phyloP scores from a whole-genome alignment of 2,329 filamentous ascomycete genomes.

The Triangularia setosa region DNA sequence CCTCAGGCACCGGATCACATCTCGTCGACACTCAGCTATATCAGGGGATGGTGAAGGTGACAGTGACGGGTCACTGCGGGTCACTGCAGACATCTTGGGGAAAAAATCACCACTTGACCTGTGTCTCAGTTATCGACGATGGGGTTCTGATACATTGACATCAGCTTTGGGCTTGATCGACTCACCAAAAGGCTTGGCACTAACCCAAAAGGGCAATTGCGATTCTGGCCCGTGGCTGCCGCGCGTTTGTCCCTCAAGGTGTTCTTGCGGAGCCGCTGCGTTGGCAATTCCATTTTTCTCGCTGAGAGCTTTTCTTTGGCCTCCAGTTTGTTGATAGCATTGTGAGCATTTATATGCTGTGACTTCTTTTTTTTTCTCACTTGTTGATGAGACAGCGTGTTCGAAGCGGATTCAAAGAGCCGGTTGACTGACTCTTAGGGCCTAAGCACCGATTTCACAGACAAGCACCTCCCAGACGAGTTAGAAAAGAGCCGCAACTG shows the following conservation, averaged over 20 bases:
- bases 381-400: background rate
- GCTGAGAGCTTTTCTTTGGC: background rate
- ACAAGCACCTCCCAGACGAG: background rate
- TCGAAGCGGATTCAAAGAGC: background rate
- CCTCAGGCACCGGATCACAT: background rate
- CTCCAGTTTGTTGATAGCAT: background rate
- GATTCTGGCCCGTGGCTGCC: background rate
- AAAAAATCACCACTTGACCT: background rate
- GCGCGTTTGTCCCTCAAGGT: slow-evolving; percentile 6
- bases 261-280: background rate
- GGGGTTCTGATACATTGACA: background rate
- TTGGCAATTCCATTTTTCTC: background rate
- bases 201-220: slow-evolving; percentile 8
- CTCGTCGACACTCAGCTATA: background rate
- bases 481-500: background rate
- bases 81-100: background rate
- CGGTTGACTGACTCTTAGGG: background rate
- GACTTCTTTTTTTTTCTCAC: background rate
- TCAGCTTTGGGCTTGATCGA: background rate
- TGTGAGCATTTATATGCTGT: background rate
- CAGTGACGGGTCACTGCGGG: background rate
- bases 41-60: background rate
- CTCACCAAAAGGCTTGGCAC: background rate
- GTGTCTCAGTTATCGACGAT: background rate
- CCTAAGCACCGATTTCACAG: background rate